A percentile compares a stretch with the other conserved stretches of the same genome.
phyloP scores from a whole-genome alignment of 1,139 yeast species.

The Pichia cactophila region DNA sequence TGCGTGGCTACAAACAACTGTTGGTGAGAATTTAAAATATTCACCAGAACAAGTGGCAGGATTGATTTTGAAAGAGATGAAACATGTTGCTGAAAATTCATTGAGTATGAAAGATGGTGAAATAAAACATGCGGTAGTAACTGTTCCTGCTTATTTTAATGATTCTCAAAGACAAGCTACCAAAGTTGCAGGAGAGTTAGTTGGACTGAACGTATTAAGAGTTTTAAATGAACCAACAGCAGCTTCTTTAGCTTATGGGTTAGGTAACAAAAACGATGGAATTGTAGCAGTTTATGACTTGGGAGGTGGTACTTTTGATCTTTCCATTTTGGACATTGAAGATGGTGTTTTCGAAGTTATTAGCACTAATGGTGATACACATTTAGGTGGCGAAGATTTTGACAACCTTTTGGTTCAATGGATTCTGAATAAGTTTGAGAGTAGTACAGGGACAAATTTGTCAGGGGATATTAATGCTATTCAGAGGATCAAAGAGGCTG shows the following conservation, averaged over 20 bases:
- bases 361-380: slow-evolving; percentile 81
- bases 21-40: slow-evolving; percentile 24
- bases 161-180: slow-evolving; percentile 77
- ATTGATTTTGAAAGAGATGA: slow-evolving; percentile 46
- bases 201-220: slow-evolving; percentile 59
- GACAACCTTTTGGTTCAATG: slow-evolving; percentile 53
- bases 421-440: slow-evolving; percentile 42
- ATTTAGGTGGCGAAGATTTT: slow-evolving; percentile 78
- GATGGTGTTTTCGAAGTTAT: slow-evolving; percentile 77
- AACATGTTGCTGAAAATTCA: slow-evolving; percentile 44
- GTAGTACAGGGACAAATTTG: slow-evolving; percentile 39
- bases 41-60: slow-evolving; percentile 57
- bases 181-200: slow-evolving; percentile 58
- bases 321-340: slow-evolving; percentile 70
- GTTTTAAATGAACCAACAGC: slow-evolving; percentile 79
- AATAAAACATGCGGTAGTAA: slow-evolving; percentile 59
- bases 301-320: slow-evolving; percentile 83
- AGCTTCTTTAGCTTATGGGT: slow-evolving; percentile 74
- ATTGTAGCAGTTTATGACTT: slow-evolving; percentile 70
- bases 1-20: slow-evolving; percentile 46
- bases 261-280: slow-evolving; percentile 52
- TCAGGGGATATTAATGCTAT: slow-evolving; percentile 41
- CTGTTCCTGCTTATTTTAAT: slow-evolving; percentile 76
- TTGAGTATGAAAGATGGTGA: slow-evolving; percentile 26
- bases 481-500: slow-evolving; percentile 65